Conservation (phyloP, 306 rosid species). For the Fagus sylvatica region DNA sequence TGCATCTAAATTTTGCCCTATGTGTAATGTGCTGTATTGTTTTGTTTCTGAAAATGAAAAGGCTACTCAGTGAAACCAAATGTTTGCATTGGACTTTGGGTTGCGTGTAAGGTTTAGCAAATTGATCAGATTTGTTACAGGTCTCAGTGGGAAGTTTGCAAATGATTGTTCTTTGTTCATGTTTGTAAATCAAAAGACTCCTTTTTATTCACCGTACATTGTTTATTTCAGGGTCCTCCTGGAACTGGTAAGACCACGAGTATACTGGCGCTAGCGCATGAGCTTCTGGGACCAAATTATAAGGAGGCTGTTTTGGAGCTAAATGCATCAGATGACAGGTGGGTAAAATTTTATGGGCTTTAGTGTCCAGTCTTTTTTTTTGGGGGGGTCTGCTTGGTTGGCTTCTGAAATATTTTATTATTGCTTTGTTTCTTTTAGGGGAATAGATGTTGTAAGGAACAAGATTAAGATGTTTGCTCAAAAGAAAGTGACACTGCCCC, state of each 20-base stretch:
- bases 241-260: slow-evolving; percentile 97
- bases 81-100: neutral
- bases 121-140: neutral
- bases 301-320: slow-evolving; percentile 93
- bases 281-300: slow-evolving; percentile 77
- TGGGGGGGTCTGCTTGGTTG: neutral
- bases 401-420: neutral
- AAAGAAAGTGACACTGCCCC: slow-evolving; percentile 78
- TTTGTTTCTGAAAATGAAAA: neutral
- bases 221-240: slow-evolving; percentile 78
- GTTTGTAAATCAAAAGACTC: neutral
- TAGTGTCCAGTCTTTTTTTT: neutral
- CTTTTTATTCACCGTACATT: slow-evolving; percentile 9
- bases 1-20: too few relatives aligned
- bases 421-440: slow-evolving; percentile 42
- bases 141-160: neutral
- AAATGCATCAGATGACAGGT: slow-evolving; percentile 96
- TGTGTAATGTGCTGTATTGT: neutral
- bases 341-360: slow-evolving; percentile 10
- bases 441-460: slow-evolving; percentile 98
- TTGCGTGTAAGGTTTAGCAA: neutral
- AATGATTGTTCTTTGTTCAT: neutral
- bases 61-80: neutral
- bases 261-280: slow-evolving; percentile 89
- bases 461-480: slow-evolving; percentile 98